Base-by-base conservation (phyloP, 2,329 filamentous ascomycete genomes). In the Colletotrichum agaves region DNA sequence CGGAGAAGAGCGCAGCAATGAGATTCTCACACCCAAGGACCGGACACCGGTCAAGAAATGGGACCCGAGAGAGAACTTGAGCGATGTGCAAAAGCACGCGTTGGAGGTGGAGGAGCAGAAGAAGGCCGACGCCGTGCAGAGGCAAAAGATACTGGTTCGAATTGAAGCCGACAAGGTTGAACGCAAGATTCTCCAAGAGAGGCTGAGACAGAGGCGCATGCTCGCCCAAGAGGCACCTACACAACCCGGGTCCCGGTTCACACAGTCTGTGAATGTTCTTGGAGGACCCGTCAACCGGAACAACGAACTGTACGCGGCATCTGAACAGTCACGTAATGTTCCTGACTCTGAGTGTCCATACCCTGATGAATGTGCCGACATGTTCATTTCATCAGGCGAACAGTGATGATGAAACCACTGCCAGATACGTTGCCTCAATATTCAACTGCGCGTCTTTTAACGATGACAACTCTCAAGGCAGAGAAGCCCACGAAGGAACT, bases 21-120 rank as follows among this genome's bases (percentile, higher is more conserved):
- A 59, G 43, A 47, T 11, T n/a, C 43, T 59, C 15, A 33, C 33
- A n/a, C 56, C 56, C 43, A 59, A 47, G 43, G 56, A 46, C 12
- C 56, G 56, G 6, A 33, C 35, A 12, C 47, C 47, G 17, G 56
- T 17, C 11, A 37, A 59, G 31, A 59, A 37, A 31, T 19, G 17
- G 21, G 56, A 59, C 17, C 33, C 33, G 5, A 49, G 19, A 11
- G 44, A 49, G 27, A 37, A 50, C 13, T 33, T 49, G 13, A 41
- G 6, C 31, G 35, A 41, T 19, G 31, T n/a, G 7, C 57, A 60
- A 33, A 49, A 50, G 43, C n/a, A 60, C 23, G 41, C 43, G 15
- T 17, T 47, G 5, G 56, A 59, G 10, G 33, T 59, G 3, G 43
- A 23, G 19, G 43, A 59, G 5, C 56, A 59, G 43, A 59, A 59